phyloP scores from a whole-genome alignment of 1,139 yeast species.

The Wickerhamomyces sp. region DNA sequence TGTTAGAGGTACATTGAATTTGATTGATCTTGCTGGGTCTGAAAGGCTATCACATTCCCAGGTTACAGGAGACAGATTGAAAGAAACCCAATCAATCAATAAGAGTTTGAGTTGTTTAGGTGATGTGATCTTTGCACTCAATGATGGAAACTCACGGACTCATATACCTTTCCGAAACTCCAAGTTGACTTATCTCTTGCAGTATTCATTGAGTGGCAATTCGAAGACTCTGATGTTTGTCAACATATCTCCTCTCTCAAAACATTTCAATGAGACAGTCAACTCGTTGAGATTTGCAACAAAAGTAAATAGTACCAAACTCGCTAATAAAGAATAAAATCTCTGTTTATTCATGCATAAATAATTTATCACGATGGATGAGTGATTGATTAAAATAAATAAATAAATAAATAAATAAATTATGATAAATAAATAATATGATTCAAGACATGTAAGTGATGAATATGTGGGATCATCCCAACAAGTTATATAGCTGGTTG shows the following conservation, averaged over 20 bases:
- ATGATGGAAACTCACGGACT: conserved; percentile 28
- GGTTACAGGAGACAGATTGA: conserved; percentile 73
- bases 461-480: too few relatives aligned
- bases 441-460: too few relatives aligned
- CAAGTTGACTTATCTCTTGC: conserved; percentile 72
- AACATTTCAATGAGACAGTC: conserved; percentile 69
- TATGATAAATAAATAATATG: too few relatives aligned
- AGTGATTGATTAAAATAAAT: neutral
- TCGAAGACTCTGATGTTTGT: conserved; percentile 95
- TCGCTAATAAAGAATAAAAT: conserved; percentile 14
- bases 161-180: conserved; percentile 58
- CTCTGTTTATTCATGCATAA: conserved; percentile 2
- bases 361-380: neutral
- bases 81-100: conserved; percentile 88
- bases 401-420: conserved; percentile 4
- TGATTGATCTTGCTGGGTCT: conserved; percentile 85
- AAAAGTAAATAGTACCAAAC: conserved; percentile 59
- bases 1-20: conserved; percentile 60
- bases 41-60: conserved; percentile 78
- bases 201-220: conserved; percentile 78
- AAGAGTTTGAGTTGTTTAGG: conserved; percentile 85
- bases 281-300: conserved; percentile 88
- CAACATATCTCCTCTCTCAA: conserved; percentile 66
- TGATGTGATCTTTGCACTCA: conserved; percentile 80
- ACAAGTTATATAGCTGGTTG: too few relatives aligned